phyloP scores from a whole-genome alignment of 2,329 filamentous ascomycete genomes.

The Pseudodiploospora longispora region DNA sequence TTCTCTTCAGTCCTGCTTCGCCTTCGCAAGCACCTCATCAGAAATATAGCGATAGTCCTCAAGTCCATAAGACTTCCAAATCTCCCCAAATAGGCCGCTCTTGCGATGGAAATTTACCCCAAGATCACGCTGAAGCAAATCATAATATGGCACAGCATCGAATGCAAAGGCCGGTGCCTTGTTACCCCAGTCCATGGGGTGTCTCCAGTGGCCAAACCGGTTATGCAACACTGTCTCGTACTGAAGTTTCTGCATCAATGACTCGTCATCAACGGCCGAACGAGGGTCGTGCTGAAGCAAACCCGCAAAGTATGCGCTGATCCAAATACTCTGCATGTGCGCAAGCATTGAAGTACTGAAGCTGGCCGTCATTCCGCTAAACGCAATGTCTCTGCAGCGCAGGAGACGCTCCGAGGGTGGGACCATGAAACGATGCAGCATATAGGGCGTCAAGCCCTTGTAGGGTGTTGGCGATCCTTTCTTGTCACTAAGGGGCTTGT shows the following conservation, averaged over 20 bases:
- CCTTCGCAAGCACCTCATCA: slow-evolving; percentile 27
- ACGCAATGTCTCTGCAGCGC: slow-evolving; percentile 32
- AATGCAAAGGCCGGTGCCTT: slow-evolving; percentile 65
- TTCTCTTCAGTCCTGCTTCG: too few relatives aligned
- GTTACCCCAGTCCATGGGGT: slow-evolving; percentile 56
- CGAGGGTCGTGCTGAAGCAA: slow-evolving; percentile 16
- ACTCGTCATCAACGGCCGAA: slow-evolving; percentile 6
- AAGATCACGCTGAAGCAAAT: slow-evolving; percentile 58
- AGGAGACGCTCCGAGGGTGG: slow-evolving; percentile 29
- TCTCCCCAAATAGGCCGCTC: slow-evolving; percentile 41
- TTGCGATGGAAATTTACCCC: slow-evolving; percentile 51
- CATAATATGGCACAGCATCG: slow-evolving; percentile 66
- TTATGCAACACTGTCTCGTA: slow-evolving; percentile 55
- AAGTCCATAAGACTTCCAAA: slow-evolving; percentile 49
- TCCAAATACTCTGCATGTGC: slow-evolving; percentile 50
- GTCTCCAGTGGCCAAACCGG: slow-evolving; percentile 63
- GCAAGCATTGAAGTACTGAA: slow-evolving; percentile 31
- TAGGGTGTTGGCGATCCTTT: slow-evolving; percentile 22
- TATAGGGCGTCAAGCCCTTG: slow-evolving; percentile 27
- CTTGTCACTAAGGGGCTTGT: slow-evolving; percentile 33
- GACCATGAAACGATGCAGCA: slow-evolving; percentile 38
- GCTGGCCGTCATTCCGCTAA: slow-evolving; percentile 34
- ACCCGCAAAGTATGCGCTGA: slow-evolving; percentile 51
- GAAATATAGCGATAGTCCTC: slow-evolving; percentile 48
- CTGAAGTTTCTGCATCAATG: slow-evolving; percentile 33